A percentile compares a stretch with the other conserved stretches of the same genome.
These are phyloP conservation scores for Exophiala sideris DNA, from an alignment of 2,329 filamentous ascomycete species.

Conservation along the genomic window DNA sequence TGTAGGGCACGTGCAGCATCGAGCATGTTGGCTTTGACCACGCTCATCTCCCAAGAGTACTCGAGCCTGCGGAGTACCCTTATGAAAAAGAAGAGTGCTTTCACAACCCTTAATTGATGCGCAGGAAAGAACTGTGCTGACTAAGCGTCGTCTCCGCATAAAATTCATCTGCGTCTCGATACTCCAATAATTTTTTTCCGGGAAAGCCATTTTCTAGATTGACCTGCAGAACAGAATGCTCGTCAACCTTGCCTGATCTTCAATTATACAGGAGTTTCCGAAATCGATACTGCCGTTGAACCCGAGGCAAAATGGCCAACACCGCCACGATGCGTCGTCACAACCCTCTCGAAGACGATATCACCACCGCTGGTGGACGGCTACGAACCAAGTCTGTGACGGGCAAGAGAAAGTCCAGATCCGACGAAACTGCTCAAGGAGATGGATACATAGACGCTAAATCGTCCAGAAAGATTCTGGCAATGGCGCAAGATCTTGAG, in stretches of 20 bases:
- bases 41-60: too few relatives aligned
- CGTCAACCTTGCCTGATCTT: neutral
- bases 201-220: neutral
- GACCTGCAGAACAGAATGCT: neutral
- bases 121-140: constrained; percentile 11
- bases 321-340: constrained; percentile 57
- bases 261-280: neutral
- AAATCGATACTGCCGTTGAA: neutral
- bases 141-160: constrained; percentile 12
- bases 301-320: constrained; percentile 19
- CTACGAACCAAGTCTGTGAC: constrained; percentile 73
- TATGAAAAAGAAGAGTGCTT: too few relatives aligned
- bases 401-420: constrained; percentile 59
- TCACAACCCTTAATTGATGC: neutral
- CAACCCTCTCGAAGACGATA: constrained; percentile 86
- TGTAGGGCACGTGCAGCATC: too few relatives aligned
- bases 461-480: constrained; percentile 81
- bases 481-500: constrained; percentile 81
- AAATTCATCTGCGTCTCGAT: constrained; percentile 11
- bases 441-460: constrained; percentile 81
- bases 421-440: constrained; percentile 54
- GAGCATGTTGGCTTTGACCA: too few relatives aligned
- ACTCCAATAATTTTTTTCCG: constrained; percentile 7
- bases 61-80: too few relatives aligned
- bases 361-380: constrained; percentile 63